Conservation (phyloP, 768 basidiomycete species). For the Ephemerocybe angulata region DNA sequence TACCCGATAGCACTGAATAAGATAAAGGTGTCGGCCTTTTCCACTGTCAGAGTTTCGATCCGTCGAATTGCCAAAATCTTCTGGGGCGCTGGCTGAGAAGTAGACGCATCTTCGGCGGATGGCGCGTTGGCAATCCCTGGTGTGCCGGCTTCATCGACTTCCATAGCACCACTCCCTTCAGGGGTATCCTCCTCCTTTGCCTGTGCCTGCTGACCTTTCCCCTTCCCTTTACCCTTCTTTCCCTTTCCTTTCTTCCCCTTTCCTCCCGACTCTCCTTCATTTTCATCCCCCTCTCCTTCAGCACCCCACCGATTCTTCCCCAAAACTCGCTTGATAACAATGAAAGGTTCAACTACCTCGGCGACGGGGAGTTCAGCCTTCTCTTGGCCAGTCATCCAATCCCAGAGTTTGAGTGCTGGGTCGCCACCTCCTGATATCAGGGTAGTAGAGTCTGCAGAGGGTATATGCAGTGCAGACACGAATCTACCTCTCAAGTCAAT, state of each 20-base stretch:
- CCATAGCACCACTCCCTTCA: background rate
- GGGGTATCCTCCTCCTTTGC: constrained; percentile 8
- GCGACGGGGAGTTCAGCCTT: constrained; percentile 51
- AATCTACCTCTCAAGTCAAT: constrained; percentile 47
- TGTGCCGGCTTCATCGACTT: background rate
- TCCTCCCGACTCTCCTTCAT: constrained; percentile 19
- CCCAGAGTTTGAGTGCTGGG: constrained; percentile 68
- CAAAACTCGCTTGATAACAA: constrained; percentile 35
- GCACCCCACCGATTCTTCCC: constrained; percentile 34
- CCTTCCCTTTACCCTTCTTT: constrained; percentile 15
- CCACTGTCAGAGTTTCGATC: constrained; percentile 45
- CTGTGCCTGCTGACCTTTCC: constrained; percentile 14
- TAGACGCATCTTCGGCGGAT: constrained; percentile 15
- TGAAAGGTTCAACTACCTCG: constrained; percentile 45
- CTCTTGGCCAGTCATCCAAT: constrained; percentile 65
- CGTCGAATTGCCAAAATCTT: constrained; percentile 55
- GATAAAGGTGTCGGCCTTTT: constrained; percentile 33
- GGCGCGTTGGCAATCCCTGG: background rate
- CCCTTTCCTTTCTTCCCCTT: constrained; percentile 17
- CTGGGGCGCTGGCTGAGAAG: constrained; percentile 18
- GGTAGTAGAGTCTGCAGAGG: constrained; percentile 35
- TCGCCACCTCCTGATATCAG: constrained; percentile 93
- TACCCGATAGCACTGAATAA: constrained; percentile 77
- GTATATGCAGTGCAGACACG: constrained; percentile 79
- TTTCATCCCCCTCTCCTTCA: constrained; percentile 25